Evolutionary conservation across 805 yeast genomes (phyloP).

Genomic region (Cyberlindnera nakhonratchasimensis): DNA sequence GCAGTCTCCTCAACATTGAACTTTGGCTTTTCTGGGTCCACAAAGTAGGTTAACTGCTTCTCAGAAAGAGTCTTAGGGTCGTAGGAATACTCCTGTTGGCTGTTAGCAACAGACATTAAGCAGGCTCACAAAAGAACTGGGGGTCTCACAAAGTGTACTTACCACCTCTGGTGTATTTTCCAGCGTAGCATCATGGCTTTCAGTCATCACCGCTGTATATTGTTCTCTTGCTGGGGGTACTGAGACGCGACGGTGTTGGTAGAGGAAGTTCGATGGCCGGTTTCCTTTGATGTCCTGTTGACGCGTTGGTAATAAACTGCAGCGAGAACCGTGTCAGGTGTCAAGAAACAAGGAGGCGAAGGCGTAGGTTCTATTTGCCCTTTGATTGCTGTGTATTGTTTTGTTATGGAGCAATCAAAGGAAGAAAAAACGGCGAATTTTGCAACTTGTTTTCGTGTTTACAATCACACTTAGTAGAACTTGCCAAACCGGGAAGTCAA

Average conservation of each 20-base stretch:
- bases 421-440: not conserved
- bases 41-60: slow-evolving; percentile 31
- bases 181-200: not conserved
- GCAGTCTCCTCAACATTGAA: slow-evolving; percentile 59
- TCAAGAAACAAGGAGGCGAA: too few relatives aligned
- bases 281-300: too few relatives aligned
- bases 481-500: slow-evolving; percentile 20
- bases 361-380: too few relatives aligned
- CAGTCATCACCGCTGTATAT: not conserved
- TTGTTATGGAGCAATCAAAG: not conserved
- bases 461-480: not conserved
- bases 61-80: slow-evolving; percentile 10
- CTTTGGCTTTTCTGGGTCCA: slow-evolving; percentile 32
- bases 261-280: not conserved
- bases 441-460: not conserved
- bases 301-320: too few relatives aligned
- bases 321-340: too few relatives aligned
- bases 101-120: not conserved
- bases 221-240: slow-evolving; percentile 1
- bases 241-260: not conserved
- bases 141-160: too few relatives aligned
- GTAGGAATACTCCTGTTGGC: slow-evolving; percentile 3
- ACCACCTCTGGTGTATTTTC: slow-evolving; percentile 11
- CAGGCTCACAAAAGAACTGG: too few relatives aligned
- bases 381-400: not conserved